These are phyloP conservation scores for Metroxylon sagu DNA, from an alignment of 176 grass and related monocot genomes.

Conservation along the genomic window DNA sequence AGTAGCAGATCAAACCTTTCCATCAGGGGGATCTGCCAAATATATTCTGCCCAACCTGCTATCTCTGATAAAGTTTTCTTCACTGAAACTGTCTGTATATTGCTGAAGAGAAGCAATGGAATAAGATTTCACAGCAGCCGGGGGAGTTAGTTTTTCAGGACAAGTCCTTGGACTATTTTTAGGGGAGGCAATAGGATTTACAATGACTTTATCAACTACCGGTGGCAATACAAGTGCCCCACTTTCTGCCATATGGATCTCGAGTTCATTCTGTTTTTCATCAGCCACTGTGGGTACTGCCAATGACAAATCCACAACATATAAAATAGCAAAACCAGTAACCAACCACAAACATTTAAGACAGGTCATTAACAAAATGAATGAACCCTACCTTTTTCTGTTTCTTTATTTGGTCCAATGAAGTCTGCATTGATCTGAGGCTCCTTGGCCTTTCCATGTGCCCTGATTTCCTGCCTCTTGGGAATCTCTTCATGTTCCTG, in stretches of 20 bases:
- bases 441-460: slow-evolving; percentile 2
- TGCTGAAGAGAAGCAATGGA: slow-evolving; percentile 73
- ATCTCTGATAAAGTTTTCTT: slow-evolving; percentile 69
- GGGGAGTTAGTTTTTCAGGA: neutral
- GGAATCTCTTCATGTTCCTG: neutral
- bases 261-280: slow-evolving; percentile 10
- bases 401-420: slow-evolving; percentile 9
- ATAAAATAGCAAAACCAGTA: neutral
- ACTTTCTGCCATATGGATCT: slow-evolving; percentile 9
- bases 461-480: neutral
- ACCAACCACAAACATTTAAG: neutral
- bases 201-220: neutral
- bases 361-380: neutral
- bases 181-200: neutral
- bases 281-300: slow-evolving; percentile 4
- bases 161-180: neutral
- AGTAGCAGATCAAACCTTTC: slow-evolving; percentile 36
- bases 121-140: slow-evolving; percentile 34
- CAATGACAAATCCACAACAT: neutral
- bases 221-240: slow-evolving; percentile 5
- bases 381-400: slow-evolving; percentile 5
- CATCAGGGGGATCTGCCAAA: slow-evolving; percentile 51
- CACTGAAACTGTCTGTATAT: slow-evolving; percentile 70
- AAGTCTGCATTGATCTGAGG: slow-evolving; percentile 2
- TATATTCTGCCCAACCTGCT: slow-evolving; percentile 58